Evolutionary conservation across 108 stramenopile genomes (phyloP), one percentile per base, ranked within the genome.

Genomic region (Pelagomonas calceolata): DNA sequence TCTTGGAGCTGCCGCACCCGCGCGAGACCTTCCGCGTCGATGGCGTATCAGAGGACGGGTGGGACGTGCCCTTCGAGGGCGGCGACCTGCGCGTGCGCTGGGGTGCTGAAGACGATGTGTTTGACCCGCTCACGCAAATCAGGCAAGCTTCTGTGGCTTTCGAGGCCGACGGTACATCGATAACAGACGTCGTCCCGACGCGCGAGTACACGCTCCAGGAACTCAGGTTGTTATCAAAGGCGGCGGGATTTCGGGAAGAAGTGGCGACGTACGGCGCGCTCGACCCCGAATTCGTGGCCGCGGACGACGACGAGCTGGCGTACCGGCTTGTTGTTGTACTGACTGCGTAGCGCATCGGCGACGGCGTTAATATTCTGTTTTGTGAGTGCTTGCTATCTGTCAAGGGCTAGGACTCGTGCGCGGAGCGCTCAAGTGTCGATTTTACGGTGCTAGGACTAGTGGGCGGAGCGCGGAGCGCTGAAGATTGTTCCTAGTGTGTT

Each of bases 171-270:
- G 32, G 80, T 67, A 35, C 64, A 5, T 73, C 46, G 30, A 78
- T 91, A 21, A 82, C 77, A 43, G 85, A 88, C 68, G 76, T 88
- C 51, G 91, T 91, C 12, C 91, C 91, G 17, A 75, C 88, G 82
- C 78, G 89, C 43, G 76, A 86, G n/a, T 91, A 88, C 70, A 89
- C 91, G 30, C 76, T 84, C 36, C 91, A 91, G 84, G 91, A 91
- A 76, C 86, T 91, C 45, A 78, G 86, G 77, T 79, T 81, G 21
- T 68, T 91, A 34, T 89, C 89, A 12, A 46, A 78, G 69, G 78
- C 77, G 63, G 67, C 85, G 43, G 89, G 88, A 26, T 86, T 89
- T 71, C 77, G 84, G 65, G 77, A 87, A 26, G 39, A 43, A 5
- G 86, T 75, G 17, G 88, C 81, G 0, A 82, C 86, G 79, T 86